Conservation (phyloP, 768 basidiomycete genomes). For the Tricholoma terreum region DNA sequence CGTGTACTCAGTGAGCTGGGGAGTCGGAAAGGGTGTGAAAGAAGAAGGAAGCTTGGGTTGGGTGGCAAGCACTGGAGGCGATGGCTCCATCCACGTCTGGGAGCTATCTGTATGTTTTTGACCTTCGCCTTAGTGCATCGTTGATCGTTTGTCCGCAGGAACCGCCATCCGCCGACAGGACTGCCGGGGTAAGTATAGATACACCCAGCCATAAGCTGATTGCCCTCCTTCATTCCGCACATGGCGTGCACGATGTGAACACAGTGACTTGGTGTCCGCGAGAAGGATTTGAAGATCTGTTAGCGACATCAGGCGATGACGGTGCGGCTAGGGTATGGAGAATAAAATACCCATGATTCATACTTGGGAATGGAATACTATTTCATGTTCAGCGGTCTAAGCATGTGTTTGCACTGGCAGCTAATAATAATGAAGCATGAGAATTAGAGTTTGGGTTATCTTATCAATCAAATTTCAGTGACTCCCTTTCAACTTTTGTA, state of each 20-base stretch:
- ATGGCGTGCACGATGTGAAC: conserved; percentile 86
- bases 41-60: conserved; percentile 59
- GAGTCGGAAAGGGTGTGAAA: conserved; percentile 34
- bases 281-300: conserved; percentile 55
- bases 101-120: conserved; percentile 53
- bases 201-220: conserved; percentile 47
- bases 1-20: conserved; percentile 83
- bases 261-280: conserved; percentile 80
- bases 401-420: too few species aligned
- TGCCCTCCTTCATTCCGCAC: conserved; percentile 58
- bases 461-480: conserved; percentile 3
- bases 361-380: neutral
- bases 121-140: neutral
- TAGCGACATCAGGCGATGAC: conserved; percentile 88
- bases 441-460: too few species aligned
- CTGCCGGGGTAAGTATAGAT: conserved; percentile 3
- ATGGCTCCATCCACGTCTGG: conserved; percentile 83
- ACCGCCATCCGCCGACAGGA: conserved; percentile 14
- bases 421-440: too few species aligned
- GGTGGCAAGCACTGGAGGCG: conserved; percentile 82
- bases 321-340: conserved; percentile 80
- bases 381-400: conserved; percentile 4
- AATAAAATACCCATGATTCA: conserved; percentile 20
- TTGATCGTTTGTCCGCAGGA: conserved; percentile 21
- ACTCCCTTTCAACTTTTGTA: conserved; percentile 1